phyloP scores from a whole-genome alignment of 768 basidiomycete species.

The Boletus subparvulus region DNA sequence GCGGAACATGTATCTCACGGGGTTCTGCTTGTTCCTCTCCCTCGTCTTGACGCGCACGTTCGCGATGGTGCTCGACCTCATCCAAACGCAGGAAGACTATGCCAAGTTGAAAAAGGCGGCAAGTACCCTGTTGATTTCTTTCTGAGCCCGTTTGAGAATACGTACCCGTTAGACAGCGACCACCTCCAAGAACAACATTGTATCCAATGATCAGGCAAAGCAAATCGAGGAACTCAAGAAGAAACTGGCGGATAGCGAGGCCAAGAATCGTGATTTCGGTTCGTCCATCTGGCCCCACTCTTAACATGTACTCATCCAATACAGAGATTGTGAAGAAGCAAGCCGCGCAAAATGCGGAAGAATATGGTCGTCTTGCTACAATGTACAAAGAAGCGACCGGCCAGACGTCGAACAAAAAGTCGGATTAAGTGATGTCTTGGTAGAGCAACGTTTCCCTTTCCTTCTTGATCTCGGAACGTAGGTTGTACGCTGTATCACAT shows the following conservation, averaged over 20 bases:
- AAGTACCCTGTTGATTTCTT: not conserved
- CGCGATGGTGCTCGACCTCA: conserved; percentile 87
- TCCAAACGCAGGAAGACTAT: conserved; percentile 87
- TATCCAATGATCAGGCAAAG: conserved; percentile 23
- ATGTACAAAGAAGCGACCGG: conserved; percentile 74
- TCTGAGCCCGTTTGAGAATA: not conserved
- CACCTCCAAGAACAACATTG: conserved; percentile 30
- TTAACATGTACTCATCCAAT: not conserved
- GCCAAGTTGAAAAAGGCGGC: conserved; percentile 73
- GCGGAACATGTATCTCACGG: conserved; percentile 89
- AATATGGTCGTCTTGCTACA: conserved; percentile 81
- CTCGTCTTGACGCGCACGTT: conserved; percentile 92
- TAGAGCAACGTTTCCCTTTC: not conserved
- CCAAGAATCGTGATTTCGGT: conserved; percentile 69
- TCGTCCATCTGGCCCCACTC: conserved; percentile 14
- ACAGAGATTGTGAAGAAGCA: conserved; percentile 82
- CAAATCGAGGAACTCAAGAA: conserved; percentile 69
- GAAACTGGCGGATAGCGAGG: conserved; percentile 56
- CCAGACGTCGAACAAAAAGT: conserved; percentile 57
- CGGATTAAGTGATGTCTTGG: conserved; percentile 44
- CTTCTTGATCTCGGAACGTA: not conserved
- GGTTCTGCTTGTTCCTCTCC: conserved; percentile 93
- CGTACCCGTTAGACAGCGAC: conserved; percentile 32
- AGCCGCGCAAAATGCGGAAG: conserved; percentile 69
- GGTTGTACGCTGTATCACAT: not conserved